Conservation (phyloP, 2,329 filamentous ascomycete genomes). For the Trichophyton simii region DNA sequence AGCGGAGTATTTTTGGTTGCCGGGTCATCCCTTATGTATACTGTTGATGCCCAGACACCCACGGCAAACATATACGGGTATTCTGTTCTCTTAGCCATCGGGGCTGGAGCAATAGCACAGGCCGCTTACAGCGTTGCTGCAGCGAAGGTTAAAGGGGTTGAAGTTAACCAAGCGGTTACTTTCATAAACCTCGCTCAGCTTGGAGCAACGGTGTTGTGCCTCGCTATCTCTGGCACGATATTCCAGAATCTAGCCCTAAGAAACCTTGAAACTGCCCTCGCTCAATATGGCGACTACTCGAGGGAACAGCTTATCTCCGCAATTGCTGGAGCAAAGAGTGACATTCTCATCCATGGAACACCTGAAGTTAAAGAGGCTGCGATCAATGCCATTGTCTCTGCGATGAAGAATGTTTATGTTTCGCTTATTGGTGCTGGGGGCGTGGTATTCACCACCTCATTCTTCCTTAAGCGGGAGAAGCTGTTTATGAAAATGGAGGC, state of each 20-base stretch:
- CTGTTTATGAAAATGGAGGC: conserved; percentile 2
- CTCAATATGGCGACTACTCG: conserved; percentile 15
- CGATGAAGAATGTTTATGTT: conserved; percentile 20
- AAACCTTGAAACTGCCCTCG: conserved; percentile 19
- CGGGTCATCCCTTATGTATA: conserved; percentile 16
- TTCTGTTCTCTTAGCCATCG: conserved; percentile 30
- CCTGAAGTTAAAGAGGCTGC: conserved; percentile 18
- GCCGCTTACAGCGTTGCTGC: conserved; percentile 29
- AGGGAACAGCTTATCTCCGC: conserved; percentile 21
- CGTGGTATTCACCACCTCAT: conserved; percentile 10
- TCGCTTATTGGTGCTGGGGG: conserved; percentile 18
- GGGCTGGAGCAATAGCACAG: conserved; percentile 24
- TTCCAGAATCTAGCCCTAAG: conserved; percentile 23
- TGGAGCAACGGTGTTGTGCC: not conserved
- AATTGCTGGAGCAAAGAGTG: conserved; percentile 24
- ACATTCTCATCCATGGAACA: conserved; percentile 20
- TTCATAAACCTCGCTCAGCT: conserved; percentile 29
- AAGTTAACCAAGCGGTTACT: conserved; percentile 25
- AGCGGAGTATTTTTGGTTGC: conserved; percentile 19
- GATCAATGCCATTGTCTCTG: conserved; percentile 20
- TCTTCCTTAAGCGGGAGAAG: conserved; percentile 4
- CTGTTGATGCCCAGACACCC: conserved; percentile 10
- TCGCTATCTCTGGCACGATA: conserved; percentile 5
- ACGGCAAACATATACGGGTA: conserved; percentile 19
- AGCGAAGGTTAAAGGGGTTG: conserved; percentile 22